Percentiles rank a stretch among this genome's conserved stretches.
Conservation (phyloP, 257 asterid species). For the Solanum gandarillasii region DNA sequence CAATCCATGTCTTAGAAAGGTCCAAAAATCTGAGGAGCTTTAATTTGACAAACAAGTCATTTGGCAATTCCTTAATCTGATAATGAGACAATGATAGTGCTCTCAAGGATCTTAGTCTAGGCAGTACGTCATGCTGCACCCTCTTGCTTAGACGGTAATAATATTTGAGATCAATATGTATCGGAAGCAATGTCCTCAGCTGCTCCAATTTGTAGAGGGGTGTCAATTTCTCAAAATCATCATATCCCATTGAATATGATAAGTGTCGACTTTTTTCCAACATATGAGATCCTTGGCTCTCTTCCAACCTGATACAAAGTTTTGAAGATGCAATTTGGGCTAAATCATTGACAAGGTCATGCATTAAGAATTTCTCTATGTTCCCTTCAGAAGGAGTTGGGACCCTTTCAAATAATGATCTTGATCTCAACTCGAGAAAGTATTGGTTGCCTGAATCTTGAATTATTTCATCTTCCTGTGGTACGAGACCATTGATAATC, state of each 20-base stretch:
- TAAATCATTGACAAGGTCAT: constrained; percentile 5
- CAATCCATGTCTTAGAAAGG: neutral
- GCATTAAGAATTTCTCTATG: neutral
- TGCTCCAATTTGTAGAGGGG: neutral
- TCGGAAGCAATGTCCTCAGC: neutral
- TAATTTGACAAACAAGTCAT: neutral
- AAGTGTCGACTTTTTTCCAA: neutral
- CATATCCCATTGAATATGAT: neutral
- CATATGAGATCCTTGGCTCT: neutral
- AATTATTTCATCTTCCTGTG: neutral
- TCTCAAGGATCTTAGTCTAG: neutral
- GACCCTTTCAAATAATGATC: neutral
- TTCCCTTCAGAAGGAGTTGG: neutral
- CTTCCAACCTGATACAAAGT: neutral
- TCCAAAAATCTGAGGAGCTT: neutral
- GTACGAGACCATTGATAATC: neutral
- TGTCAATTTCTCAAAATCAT: neutral
- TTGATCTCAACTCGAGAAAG: neutral
- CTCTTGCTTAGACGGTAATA: neutral
- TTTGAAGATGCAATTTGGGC: neutral
- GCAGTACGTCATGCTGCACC: neutral
- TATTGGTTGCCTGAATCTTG: neutral
- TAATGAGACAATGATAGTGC: neutral
- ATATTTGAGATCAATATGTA: no score
- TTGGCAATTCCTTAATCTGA: fast-evolving